Evolutionary conservation across 345 rosid species (phyloP).

Genomic region (Sapria himalayana): DNA sequence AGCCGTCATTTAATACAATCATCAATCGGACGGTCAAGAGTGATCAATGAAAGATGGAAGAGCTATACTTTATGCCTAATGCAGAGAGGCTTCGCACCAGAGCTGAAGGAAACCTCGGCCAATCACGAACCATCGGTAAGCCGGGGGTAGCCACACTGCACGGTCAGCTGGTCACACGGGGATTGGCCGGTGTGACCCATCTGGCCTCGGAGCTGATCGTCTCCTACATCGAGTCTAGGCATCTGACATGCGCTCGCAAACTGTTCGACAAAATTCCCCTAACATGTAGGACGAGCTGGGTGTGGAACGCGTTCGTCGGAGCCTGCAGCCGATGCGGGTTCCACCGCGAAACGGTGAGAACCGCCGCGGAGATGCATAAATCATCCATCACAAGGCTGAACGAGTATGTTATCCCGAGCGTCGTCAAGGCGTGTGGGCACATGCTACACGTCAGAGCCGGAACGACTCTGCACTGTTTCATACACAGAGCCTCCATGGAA

Average conservation of each 20-base stretch:
- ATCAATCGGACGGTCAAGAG: too few relatives aligned
- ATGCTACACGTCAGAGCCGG: conserved; percentile 27
- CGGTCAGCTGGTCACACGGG: conserved; percentile 28
- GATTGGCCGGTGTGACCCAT: conserved; percentile 14
- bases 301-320: conserved; percentile 36
- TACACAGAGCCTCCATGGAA: conserved; percentile 24
- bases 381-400: conserved; percentile 24
- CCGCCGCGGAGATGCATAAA: conserved; percentile 29
- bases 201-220: conserved; percentile 33
- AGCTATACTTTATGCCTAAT: too few relatives aligned
- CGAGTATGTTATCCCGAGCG: conserved; percentile 42
- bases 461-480: conserved; percentile 30
- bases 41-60: too few relatives aligned
- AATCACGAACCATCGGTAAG: too few relatives aligned
- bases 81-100: too few relatives aligned
- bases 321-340: conserved; percentile 37
- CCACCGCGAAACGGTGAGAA: conserved; percentile 24
- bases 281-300: conserved; percentile 16
- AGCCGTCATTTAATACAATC: too few relatives aligned
- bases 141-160: too few relatives aligned
- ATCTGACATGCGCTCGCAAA: conserved; percentile 22
- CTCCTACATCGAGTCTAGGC: conserved; percentile 25
- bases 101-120: too few relatives aligned
- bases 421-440: conserved; percentile 51
- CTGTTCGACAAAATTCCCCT: conserved; percentile 54